Evolutionary conservation across 495 filamentous ascomycete genomes (phyloP), one percentile per base, ranked within the genome.

Genomic region (Daldinia bambusicola): DNA sequence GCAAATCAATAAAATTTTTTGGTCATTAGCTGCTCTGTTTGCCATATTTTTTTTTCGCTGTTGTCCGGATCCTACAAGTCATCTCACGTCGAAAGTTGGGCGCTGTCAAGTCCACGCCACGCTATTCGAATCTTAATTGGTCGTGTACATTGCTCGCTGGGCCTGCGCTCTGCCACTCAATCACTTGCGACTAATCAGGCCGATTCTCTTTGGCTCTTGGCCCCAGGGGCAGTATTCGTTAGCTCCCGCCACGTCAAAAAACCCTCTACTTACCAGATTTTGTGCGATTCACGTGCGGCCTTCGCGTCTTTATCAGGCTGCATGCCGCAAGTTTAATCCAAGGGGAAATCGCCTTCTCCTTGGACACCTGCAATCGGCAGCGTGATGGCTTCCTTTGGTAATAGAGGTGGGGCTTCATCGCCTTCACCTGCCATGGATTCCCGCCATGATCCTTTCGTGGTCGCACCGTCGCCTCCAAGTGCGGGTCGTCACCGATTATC

Each of bases 401-500:
- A 50, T 32, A 52, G 68, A 61, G 65, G 48, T 34, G 61, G 53
- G 51, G 40, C 53, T 12, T 67, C 69, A 45, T 71, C 65, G 31
- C 67, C 57, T 56, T 63, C 61, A 55, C 62, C 70, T 67, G 68
- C 62, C 50, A 40, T 70, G 34, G 66, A 72, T 40, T 36, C 61
- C 36, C 70, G 75, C 22, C 53, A 77, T 48, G 85, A 87, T 71
- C 86, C 85, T 32, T 87, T 88, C 70, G 72, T 80, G 30, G 72
- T 75, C 16, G 63, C 67, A 36, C 60, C 81, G 32, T 75, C 78
- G 30, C 79, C 83, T n/a, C 75, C 78, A 64, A 75, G 80, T 37
- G 78, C 84, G 16, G 80, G 85, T 37, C 84, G 89, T 62, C 86
- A 93, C 70, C 89, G 93, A 59, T 93, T 90, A 76, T 91, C 92